Evolutionary conservation across 1,284 basidiomycete species (phyloP), one percentile per base, ranked within the genome.

Genomic region (Cryptococcus sp.): DNA sequence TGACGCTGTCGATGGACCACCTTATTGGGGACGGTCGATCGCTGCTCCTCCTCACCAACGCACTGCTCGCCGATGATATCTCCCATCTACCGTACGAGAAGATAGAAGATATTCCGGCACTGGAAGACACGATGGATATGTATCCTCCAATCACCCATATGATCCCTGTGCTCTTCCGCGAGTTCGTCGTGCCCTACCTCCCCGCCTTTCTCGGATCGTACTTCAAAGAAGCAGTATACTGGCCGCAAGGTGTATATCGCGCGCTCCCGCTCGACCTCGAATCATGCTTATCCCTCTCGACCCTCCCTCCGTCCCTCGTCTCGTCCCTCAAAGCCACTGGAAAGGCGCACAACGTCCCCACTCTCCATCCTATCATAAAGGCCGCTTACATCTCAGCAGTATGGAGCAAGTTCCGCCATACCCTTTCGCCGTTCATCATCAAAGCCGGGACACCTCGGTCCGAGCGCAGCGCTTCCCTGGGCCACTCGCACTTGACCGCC

Each of bases 301-400:
- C 60, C 17, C 10, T 74, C 22, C 20, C 65, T 0, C 17, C 63
- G 2, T 47, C 52, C 1, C n/a, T 54, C 3, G 46, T 73, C 20
- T 31, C 50, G 1, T n/a, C 42, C 3, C 51, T 75, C 13, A 73
- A 71, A 44, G 38, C 40, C 0, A 41, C 47, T 0, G 67, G 66
- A 11, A 67, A 63, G 20, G 39, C n/a, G 11, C 52, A 67, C n/a
- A 61, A 65, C 16, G 62, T 74, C 6, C 44, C 38, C 5, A 75
- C 75, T 0, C 64, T 78, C 0, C 75, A 76, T 53, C 67, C 72
- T 0, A 46, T 75, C 16, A 47, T 78, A 31, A 64, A 69, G 47
- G 55, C 65, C 11, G 67, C 68, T 0, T 72, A 59, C 40, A 38
- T 62, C 23, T 58, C 61, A 8, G 66, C 73, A 10, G 57, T 76